Base-by-base conservation (phyloP, 257 asterid species). In the Solanum ossicruentum region DNA sequence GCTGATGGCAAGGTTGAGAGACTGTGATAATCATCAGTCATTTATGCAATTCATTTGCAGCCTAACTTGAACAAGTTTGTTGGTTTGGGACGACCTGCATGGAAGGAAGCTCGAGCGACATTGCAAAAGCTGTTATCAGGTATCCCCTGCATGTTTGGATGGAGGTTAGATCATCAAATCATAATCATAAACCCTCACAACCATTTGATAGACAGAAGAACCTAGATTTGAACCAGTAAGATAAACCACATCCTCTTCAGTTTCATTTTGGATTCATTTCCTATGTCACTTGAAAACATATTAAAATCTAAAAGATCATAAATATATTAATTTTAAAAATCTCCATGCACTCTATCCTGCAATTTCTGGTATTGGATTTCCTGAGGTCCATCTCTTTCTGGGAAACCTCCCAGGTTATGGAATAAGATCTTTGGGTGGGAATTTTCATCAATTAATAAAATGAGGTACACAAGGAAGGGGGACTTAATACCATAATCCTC, bases 91-190 rank as follows among this genome's bases (percentile, higher is more conserved):
- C 91, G 93, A 51, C 93, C 96, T n/a, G 98, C 98, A 54, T 97
- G 98, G 99, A 97, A 90, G 88, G 99, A 97, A 91, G 98, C 98
- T 86, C 98, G 99, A 69, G 41, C 89, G 10, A 91, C 97, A 45
- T 86, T 97, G 85, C 98, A 94, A 87, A 97, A 90, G 93, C 91
- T 97, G 81, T 87, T 97, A 86, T 95, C 98, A 82, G 98, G 99
- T 95, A 83, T 54, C 17, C 5, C 16, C 39, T 69, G 65, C 26
- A 28, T 26, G 17, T 1, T 26, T 78, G 63, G 47, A 52, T 51
- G 47, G 47, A 77, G 47, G 17, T 26, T 26, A 13, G 23, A 17
- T 78, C 23, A 17, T 52, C 60, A 52, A 52, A 18, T 26, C 49
- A 78, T 10, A 1, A 26, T 26, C 17, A 10, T 52, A 52, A 28